These are phyloP conservation scores for Chrysoporthe deuterocubensis DNA, from an alignment of 2,329 filamentous ascomycete genomes.

Conservation along the genomic window DNA sequence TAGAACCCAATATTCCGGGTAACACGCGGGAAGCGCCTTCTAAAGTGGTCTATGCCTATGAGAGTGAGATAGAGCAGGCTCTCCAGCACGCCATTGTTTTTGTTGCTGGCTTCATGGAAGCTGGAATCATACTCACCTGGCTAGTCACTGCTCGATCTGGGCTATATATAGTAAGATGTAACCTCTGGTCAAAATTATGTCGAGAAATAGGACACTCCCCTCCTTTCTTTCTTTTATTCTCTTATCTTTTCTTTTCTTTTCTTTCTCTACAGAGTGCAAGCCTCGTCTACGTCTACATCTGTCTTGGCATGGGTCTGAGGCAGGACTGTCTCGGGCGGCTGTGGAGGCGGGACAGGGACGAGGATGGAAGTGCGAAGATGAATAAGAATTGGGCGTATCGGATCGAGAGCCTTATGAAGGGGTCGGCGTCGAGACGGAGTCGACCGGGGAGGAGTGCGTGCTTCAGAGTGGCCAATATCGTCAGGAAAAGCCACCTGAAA, in stretches of 20 bases:
- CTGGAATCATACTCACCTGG: not conserved
- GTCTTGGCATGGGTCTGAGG: not conserved
- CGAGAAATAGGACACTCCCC: not conserved
- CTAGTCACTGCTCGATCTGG: not conserved
- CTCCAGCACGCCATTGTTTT: not conserved
- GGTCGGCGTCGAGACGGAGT: not conserved
- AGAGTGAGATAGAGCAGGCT: not conserved
- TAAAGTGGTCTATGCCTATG: not conserved
- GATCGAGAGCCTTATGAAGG: not conserved
- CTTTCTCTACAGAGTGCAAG: not conserved
- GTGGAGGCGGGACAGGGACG: not conserved
- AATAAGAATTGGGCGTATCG: not conserved
- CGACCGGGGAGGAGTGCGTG: not conserved
- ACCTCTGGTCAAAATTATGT: not conserved
- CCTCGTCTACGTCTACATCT: not conserved
- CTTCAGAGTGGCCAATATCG: not conserved
- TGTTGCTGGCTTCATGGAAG: not conserved
- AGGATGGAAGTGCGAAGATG: not conserved
- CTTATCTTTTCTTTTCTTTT: too few relatives aligned
- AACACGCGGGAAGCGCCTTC: not conserved
- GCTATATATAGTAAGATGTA: not conserved
- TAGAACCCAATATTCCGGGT: not conserved
- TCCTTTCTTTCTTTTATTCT: too few relatives aligned
- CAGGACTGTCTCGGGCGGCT: not conserved
- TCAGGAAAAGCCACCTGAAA: not conserved